phyloP scores from a whole-genome alignment of 2,329 filamentous ascomycete genomes.

The Arachnomyces sp. region DNA sequence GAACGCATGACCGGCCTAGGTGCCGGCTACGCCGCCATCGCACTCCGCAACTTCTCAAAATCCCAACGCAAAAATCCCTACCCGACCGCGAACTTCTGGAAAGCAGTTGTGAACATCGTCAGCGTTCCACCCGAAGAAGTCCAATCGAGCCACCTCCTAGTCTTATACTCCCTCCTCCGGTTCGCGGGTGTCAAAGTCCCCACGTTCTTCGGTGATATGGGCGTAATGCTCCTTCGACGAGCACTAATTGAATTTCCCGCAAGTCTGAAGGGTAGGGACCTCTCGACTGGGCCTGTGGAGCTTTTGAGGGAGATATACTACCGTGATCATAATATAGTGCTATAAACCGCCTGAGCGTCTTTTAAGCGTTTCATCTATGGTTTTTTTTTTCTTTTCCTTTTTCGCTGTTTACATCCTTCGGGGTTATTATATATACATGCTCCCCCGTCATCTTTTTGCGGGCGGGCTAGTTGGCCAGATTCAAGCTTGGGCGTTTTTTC shows the following conservation, averaged over 20 bases:
- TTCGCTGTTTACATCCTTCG: too few species aligned
- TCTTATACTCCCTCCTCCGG: conserved; percentile 63
- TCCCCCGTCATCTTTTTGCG: too few species aligned
- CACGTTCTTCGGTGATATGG: conserved; percentile 70
- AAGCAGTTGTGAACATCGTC: conserved; percentile 63
- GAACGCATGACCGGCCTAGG: conserved; percentile 78
- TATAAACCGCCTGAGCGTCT: conserved; percentile 16
- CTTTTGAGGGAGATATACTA: conserved; percentile 30
- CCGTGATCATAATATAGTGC: conserved; percentile 28
- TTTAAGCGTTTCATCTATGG: background rate
- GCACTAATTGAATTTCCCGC: conserved; percentile 67
- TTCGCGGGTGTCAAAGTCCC: conserved; percentile 68
- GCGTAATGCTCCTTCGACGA: conserved; percentile 58
- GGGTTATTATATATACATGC: too few species aligned
- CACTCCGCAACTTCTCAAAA: conserved; percentile 71
- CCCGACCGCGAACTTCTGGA: conserved; percentile 77
- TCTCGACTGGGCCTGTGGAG: conserved; percentile 31
- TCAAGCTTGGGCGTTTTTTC: too few species aligned
- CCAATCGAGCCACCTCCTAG: conserved; percentile 64
- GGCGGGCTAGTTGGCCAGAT: too few species aligned
- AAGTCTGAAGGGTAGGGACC: conserved; percentile 24
- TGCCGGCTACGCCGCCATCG: conserved; percentile 73
- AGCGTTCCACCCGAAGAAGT: conserved; percentile 61
- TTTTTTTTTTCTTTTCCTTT: background rate
- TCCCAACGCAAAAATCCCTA: conserved; percentile 62